Percentiles rank a stretch among this genome's conserved stretches.
phyloP scores from a whole-genome alignment of 208 protist genomes.

The Leishmania guyanensis region DNA sequence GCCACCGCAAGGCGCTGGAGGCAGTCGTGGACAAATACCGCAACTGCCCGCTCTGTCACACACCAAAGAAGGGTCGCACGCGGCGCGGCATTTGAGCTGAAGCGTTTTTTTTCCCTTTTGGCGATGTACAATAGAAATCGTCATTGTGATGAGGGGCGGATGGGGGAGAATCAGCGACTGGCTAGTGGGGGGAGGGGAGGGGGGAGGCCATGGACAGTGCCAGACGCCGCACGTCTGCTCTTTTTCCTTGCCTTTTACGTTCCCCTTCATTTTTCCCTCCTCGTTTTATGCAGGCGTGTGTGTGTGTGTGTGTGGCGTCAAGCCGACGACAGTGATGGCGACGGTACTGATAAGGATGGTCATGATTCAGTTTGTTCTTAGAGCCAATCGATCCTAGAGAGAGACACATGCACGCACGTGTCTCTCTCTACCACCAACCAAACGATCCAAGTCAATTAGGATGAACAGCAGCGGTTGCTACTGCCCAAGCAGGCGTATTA shows the following conservation, averaged over 20 bases:
- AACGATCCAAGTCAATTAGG: neutral
- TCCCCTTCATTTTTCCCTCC: neutral
- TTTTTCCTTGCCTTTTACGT: neutral
- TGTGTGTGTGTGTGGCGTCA: neutral
- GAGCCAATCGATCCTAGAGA: neutral
- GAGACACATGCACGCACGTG: neutral
- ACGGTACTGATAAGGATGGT: neutral
- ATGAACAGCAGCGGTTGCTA: neutral
- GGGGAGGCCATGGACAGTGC: neutral
- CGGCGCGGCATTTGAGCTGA: slow-evolving; percentile 33
- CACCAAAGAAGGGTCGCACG: slow-evolving; percentile 57
- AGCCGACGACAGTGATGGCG: neutral
- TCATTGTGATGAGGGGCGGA: neutral
- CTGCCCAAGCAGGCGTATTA: neutral
- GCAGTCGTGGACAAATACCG: slow-evolving; percentile 64
- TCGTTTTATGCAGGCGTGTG: neutral
- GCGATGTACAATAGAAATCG: slow-evolving; percentile 1
- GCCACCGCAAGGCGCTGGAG: slow-evolving; percentile 85
- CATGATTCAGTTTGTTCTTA: neutral
- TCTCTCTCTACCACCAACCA: neutral
- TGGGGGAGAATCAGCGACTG: neutral
- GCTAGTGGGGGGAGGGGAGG: neutral
- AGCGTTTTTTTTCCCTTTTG: slow-evolving; percentile 7
- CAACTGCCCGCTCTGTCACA: slow-evolving; percentile 94
- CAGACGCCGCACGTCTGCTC: neutral